Base-by-base conservation (phyloP, 139 green algal genomes). In the Chlamydomonas sp. region DNA sequence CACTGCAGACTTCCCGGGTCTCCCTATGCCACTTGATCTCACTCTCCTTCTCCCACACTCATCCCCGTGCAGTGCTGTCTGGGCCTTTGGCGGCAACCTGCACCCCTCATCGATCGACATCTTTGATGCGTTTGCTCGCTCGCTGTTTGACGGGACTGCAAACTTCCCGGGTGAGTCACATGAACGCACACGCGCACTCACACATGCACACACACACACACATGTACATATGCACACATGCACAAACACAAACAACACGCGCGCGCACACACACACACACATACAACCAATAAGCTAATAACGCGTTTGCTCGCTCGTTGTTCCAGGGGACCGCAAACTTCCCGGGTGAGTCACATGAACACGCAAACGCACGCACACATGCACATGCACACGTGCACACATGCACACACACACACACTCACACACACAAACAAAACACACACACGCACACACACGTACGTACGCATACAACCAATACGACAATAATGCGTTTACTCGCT, bases 41-140 rank as follows among this genome's bases (percentile, higher is more conserved):
- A n/a, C n/a, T n/a, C 26, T 65, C n/a, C 57, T 65, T 29, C 20
- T 65, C 57, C n/a, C 20, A 35, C 26, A 57, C 22, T 57, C 47
- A 57, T 57, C 22, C 47, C 47, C 22, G 47, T 57, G 47, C 47
- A 57, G 33, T 20, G 31, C 28, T 29, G 6, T 38, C 2, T 93
- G 86, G 86, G 77, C 71, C 33, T 31, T 90, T 20, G 85, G 86
- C 8, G 88, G 86, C 36, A 80, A 81, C 66, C 58, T 83, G 36
- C 54, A 73, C 34, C 39, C 49, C n/a, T 29, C 29, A 16, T 70
- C n/a, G n/a, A n/a, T n/a, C n/a, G n/a, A 88, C 29, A 70, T 30
- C 1, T 93, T 89, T 43, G 88, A 94, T 70, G 57, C 68, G 4
- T 84, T 83, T 34, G 79, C 78, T 0, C 69, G 85, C 26, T 71